phyloP scores from a whole-genome alignment of 2,329 filamentous ascomycete genomes.

The Cladosporium sp. region DNA sequence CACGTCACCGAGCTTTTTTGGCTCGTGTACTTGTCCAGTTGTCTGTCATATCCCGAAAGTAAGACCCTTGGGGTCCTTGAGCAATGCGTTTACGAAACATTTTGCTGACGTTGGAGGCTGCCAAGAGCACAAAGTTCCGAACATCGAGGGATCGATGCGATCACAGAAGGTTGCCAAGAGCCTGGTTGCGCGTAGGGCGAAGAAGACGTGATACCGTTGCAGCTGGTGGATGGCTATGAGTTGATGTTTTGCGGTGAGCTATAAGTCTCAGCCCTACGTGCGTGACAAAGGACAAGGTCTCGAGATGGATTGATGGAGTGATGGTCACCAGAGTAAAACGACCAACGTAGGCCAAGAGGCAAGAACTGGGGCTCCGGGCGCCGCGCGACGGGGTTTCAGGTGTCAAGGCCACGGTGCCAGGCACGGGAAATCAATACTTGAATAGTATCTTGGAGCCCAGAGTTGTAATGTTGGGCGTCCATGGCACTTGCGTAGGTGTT shows the following conservation, averaged over 20 bases:
- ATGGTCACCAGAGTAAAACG: too few relatives aligned
- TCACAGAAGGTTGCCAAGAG: neutral
- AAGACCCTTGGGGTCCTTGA: neutral
- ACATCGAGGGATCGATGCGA: slow-evolving; percentile 4
- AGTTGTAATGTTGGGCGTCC: too few relatives aligned
- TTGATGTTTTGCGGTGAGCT: too few relatives aligned
- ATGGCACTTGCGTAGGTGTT: too few relatives aligned
- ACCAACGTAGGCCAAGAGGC: neutral
- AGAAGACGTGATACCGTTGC: too few relatives aligned
- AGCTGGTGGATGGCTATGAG: too few relatives aligned
- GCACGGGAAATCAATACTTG: too few relatives aligned
- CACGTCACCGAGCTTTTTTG: neutral
- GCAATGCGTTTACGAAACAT: slow-evolving; percentile 8
- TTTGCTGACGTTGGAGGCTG: neutral
- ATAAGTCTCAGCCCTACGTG: neutral
- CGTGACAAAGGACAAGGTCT: neutral
- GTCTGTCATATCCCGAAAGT: neutral
- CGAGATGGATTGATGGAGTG: too few relatives aligned
- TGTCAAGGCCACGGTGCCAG: too few relatives aligned
- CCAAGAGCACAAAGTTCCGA: slow-evolving; percentile 9
- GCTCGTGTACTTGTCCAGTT: neutral
- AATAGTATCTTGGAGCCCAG: too few relatives aligned
- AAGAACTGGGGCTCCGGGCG: neutral
- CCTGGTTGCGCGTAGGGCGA: neutral
- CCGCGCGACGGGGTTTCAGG: neutral